These are phyloP conservation scores for Zymoseptoria ardabiliae DNA, from an alignment of 2,329 filamentous ascomycete species.

Conservation along the genomic window DNA sequence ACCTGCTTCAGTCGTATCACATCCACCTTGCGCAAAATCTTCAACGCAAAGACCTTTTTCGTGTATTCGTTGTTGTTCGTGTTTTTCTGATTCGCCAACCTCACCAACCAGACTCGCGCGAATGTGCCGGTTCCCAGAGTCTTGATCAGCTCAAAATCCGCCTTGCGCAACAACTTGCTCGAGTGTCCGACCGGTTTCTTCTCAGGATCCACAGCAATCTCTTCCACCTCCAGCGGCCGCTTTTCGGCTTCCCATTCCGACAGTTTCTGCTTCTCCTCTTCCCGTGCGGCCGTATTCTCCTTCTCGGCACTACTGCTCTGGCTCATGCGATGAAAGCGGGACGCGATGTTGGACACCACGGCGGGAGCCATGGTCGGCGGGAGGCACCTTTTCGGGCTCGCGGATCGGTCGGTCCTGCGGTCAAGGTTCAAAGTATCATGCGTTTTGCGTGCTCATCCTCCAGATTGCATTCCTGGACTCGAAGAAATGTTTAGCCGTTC, in stretches of 20 bases:
- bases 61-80: slow-evolving; percentile 41
- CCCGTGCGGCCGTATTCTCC: slow-evolving; percentile 30
- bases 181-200: slow-evolving; percentile 43
- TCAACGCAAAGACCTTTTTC: slow-evolving; percentile 68
- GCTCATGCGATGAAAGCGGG: slow-evolving; percentile 30
- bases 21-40: slow-evolving; percentile 62
- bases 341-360: slow-evolving; percentile 29
- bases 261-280: slow-evolving; percentile 41
- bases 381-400: background rate
- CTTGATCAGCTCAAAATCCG: slow-evolving; percentile 66
- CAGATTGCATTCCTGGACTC: background rate
- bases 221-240: slow-evolving; percentile 35
- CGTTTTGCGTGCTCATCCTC: background rate
- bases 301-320: slow-evolving; percentile 22
- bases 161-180: slow-evolving; percentile 39
- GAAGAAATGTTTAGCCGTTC: background rate
- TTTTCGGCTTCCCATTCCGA: slow-evolving; percentile 42
- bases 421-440: background rate
- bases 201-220: slow-evolving; percentile 37
- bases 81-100: slow-evolving; percentile 45
- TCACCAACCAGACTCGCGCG: slow-evolving; percentile 72
- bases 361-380: slow-evolving; percentile 25
- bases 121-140: slow-evolving; percentile 73
- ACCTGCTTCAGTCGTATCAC: slow-evolving; percentile 80
- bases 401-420: background rate